Evolutionary conservation across 345 rosid genomes (phyloP), one percentile per base, ranked within the genome.

Genomic region (Cardamine chenopodiifolia): DNA sequence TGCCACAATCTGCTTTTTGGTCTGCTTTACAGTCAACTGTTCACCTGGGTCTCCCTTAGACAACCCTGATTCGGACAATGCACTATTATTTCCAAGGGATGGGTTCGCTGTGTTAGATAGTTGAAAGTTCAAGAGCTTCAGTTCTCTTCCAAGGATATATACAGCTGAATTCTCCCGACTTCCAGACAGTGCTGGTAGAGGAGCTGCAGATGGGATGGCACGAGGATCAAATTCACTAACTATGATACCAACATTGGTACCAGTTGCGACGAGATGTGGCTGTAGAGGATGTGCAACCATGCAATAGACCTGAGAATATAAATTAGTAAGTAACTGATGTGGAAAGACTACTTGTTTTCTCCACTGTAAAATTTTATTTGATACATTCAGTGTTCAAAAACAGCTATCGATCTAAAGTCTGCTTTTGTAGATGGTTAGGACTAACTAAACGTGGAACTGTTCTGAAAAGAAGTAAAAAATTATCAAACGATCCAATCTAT

Each of bases 201-300:
- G 90, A 73, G 92, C 97, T 67, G 91, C 85, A 76, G 98, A 84
- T 58, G 99, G 99, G 80, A 95, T 87, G 75, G 98, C 89, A 71
- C 83, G 90, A 72, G 94, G 77, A 88, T 95, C 99, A 85, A 95
- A 95, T 75, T 95, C 99, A 39, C 97, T 85, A 78, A 95, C 78
- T 80, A 95, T 92, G 77, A 95, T 84, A 82, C 99, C 99, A 78
- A 90, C 78, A 79, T 88, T 95, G 74, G 98, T 92, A 74, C 99
- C 99, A 66, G 96, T 85, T 63, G 92, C 99, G 54, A 95, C 98
- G 55, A 95, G 96, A 80, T 95, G 98, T 66, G 99, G 99, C 85
- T 95, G 99, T 53, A 95, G 84, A 71, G 94, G 85, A 88, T 95
- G 99, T 65, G 97, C 97, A 70, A 87, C 98, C 98, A 95, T 95